phyloP scores from a whole-genome alignment of 768 basidiomycete genomes.

The Clitopilus passeckerianus region DNA sequence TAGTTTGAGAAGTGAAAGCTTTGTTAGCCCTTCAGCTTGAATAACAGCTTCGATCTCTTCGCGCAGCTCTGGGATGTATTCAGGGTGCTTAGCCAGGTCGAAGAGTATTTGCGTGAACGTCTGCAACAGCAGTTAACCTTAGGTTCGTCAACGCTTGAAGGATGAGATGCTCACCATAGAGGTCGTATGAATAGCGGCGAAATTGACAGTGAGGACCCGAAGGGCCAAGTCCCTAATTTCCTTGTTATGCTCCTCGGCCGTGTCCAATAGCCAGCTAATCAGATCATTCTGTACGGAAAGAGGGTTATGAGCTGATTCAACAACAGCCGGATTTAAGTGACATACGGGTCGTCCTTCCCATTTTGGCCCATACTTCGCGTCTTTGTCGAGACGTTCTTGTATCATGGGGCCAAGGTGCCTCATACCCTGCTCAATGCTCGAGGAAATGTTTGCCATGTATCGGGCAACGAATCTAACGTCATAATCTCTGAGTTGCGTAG shows the following conservation, averaged over 20 bases:
- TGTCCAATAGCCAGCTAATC: slow-evolving; percentile 22
- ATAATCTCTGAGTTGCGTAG: neutral
- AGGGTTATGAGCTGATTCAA: neutral
- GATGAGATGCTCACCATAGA: slow-evolving; percentile 12
- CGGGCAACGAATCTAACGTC: slow-evolving; percentile 18
- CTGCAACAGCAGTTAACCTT: neutral
- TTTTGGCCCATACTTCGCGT: slow-evolving; percentile 24
- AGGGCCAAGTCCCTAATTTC: slow-evolving; percentile 11
- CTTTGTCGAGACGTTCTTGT: slow-evolving; percentile 21
- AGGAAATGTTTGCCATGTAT: slow-evolving; percentile 13
- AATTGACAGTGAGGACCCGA: slow-evolving; percentile 20
- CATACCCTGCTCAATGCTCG: slow-evolving; percentile 16
- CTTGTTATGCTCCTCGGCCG: slow-evolving; percentile 15
- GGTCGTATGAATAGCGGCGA: slow-evolving; percentile 25
- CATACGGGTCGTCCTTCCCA: slow-evolving; percentile 31
- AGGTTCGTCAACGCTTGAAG: neutral
- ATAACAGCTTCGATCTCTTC: slow-evolving; percentile 32
- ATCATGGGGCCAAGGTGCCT: slow-evolving; percentile 25
- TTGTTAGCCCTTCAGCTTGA: slow-evolving; percentile 22
- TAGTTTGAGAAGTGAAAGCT: slow-evolving; percentile 26
- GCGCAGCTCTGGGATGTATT: slow-evolving; percentile 20
- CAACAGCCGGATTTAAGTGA: neutral
- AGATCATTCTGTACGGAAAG: slow-evolving; percentile 18
- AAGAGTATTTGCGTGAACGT: slow-evolving; percentile 20
- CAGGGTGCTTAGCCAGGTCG: slow-evolving; percentile 18